Base-by-base conservation (phyloP, 2,329 filamentous ascomycete species). In the Aspergillus sojae region DNA sequence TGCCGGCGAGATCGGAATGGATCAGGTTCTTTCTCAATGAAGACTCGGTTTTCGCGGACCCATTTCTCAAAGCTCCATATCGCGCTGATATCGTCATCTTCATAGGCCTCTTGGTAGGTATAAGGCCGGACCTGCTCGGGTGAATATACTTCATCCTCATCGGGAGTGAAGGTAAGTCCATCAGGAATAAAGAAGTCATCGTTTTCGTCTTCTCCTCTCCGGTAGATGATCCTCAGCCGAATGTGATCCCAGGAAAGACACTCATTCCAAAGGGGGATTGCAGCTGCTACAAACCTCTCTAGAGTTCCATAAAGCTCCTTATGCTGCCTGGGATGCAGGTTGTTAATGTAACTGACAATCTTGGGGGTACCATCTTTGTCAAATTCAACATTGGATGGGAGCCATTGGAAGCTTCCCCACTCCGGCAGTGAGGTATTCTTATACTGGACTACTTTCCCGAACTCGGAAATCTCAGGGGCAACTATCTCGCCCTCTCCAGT, bases 201-300 rank as follows among this genome's bases (percentile, higher is more conserved):
- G 50, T 53, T 28, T 4, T 21, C 16, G 50, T 53, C 50, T 4
- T 14, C 9, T 3, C 12, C 28, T 16, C 50, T 28, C 14, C 16
- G 14, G 30, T 34, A 53, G 12, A n/a, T 19, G 2, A 53, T 53
- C 28, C 50, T 30, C 28, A 53, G 28, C n/a, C 50, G 28, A 9
- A 3, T 6, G 19, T 53, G 28, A 53, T 32, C 28, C 50, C 50
- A 53, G 1, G 50, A 53, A 11, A 53, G 50, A 34, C 50, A 53
- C 16, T 53, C 65, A 54, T 85, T 78, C 83, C 82, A 86, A 0
- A 82, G 76, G 0, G 83, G 81, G 0, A 86, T 71, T 0, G 78
- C 68, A 23, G 73, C 72, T n/a, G 74, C 21, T 32, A 82, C 71
- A 9, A 82, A 60, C 4, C 70, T 63, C 58, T 80, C 77, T 26